Conservation (phyloP, 352 stramenopile species). For the Phytophthora pluvialis region DNA sequence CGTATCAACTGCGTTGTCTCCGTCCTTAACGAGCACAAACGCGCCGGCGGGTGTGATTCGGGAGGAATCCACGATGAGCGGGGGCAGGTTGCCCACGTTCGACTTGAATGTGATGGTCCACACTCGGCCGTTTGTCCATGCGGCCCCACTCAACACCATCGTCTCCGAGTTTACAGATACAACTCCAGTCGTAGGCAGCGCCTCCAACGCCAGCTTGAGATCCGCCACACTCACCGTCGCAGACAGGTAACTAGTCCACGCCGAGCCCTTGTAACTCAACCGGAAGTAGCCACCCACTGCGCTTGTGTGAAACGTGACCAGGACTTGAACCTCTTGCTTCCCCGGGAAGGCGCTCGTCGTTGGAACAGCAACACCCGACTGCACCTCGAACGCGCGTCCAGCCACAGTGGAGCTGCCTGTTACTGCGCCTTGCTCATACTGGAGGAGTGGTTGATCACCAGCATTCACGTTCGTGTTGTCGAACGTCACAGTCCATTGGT, state of each 20-base stretch:
- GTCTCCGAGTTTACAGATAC: constrained; percentile 51
- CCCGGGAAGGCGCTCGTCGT: constrained; percentile 54
- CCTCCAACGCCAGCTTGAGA: constrained; percentile 63
- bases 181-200: constrained; percentile 67
- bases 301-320: constrained; percentile 62
- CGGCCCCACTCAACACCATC: constrained; percentile 23
- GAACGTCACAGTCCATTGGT: constrained; percentile 85
- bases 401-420: constrained; percentile 32
- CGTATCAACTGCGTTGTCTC: constrained; percentile 74
- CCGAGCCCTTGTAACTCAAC: constrained; percentile 74
- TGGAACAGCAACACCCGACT: constrained; percentile 52
- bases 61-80: constrained; percentile 58
- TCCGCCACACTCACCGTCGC: constrained; percentile 41
- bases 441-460: constrained; percentile 71
- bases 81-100: constrained; percentile 61
- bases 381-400: constrained; percentile 57
- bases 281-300: constrained; percentile 69
- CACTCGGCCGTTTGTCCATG: constrained; percentile 50
- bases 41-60: constrained; percentile 56
- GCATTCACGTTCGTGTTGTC: constrained; percentile 39
- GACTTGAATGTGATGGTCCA: constrained; percentile 88
- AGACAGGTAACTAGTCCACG: constrained; percentile 74
- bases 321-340: constrained; percentile 72
- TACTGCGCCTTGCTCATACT: constrained; percentile 41
- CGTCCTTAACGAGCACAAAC: constrained; percentile 73